Evolutionary conservation across 176 grass and related monocot species (phyloP).

Genomic region (Calamus simplicifolius): DNA sequence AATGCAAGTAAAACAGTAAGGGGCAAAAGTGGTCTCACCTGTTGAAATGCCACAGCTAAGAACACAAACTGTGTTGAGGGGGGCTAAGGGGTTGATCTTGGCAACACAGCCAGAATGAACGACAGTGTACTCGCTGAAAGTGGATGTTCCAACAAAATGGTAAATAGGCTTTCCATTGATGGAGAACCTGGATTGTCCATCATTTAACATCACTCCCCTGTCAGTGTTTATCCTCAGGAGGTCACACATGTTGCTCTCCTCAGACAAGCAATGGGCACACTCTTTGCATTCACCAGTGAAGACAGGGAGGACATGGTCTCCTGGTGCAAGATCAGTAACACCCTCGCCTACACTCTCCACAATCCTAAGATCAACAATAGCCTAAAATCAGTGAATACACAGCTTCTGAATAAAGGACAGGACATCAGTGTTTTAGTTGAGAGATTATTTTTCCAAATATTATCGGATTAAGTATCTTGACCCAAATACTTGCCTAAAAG

Average conservation of each 20-base stretch:
- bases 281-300: constrained; percentile 16
- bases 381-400: too few species aligned
- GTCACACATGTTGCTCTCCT: constrained; percentile 9
- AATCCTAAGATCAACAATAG: background rate
- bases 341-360: constrained; percentile 10
- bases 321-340: constrained; percentile 5
- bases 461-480: too few species aligned
- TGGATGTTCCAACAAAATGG: constrained; percentile 6
- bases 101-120: background rate
- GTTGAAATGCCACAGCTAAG: constrained; percentile 8
- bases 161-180: constrained; percentile 6
- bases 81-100: constrained; percentile 7
- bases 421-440: too few species aligned
- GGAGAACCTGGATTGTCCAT: constrained; percentile 1
- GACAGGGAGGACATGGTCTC: constrained; percentile 13
- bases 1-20: too few species aligned
- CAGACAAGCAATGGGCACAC: constrained; percentile 1
- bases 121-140: constrained; percentile 8
- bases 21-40: background rate
- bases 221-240: constrained; percentile 8
- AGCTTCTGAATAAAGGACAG: too few species aligned
- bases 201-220: constrained; percentile 6
- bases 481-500: too few species aligned
- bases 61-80: background rate
- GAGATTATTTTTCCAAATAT: too few species aligned